Evolutionary conservation across 2,329 filamentous ascomycete species (phyloP), one percentile per base, ranked within the genome.

Genomic region (Colletotrichum godetiae): DNA sequence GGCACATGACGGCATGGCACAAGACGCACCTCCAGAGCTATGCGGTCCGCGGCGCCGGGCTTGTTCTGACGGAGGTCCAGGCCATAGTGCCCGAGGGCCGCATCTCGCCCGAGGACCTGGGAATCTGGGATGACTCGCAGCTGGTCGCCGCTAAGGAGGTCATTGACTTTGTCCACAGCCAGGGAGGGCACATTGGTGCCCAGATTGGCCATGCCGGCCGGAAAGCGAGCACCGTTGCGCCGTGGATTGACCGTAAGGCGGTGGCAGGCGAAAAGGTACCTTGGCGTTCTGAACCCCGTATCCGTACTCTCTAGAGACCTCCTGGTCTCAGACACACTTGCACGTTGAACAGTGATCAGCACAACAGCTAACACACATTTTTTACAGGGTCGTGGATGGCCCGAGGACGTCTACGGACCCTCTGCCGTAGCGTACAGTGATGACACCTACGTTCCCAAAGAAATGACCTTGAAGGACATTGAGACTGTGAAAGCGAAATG

Each of bases 71-170:
- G 13, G 93, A 95, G 82, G 92, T 93, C 1, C 93, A 92, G 0
- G 86, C 91, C 1, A 91, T 95, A 0, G 85, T 88, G 1, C 82
- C 92, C 0, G 88, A 93, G 75, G 93, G 93, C 4, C 88, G 93
- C 15, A 95, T 95, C 81, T 93, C 93, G 0, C 93, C 92, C 0
- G 86, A 94, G 75, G 90, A 93, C 76, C 79, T 81, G 13, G 92
- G 93, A 0, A 81, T 95, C 5, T 95, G 93, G 93, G 87, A 91
- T 64, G 93, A 95, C 78, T 88, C 87, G 0, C 93, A 95, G 75
- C 90, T 93, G 65, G 91, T 87, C 72, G 86, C 87, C 0, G 81
- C 93, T 57, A 86, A 84, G 68, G 84, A 86, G 37, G 86, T 92
- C 11, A 87, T 91, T 12, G 91, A 94, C 37, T 94, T 94, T 68